A percentile compares a stretch with the other conserved stretches of the same genome.
phyloP scores from a whole-genome alignment of 495 filamentous ascomycete species.

The Bombardia bombarda region DNA sequence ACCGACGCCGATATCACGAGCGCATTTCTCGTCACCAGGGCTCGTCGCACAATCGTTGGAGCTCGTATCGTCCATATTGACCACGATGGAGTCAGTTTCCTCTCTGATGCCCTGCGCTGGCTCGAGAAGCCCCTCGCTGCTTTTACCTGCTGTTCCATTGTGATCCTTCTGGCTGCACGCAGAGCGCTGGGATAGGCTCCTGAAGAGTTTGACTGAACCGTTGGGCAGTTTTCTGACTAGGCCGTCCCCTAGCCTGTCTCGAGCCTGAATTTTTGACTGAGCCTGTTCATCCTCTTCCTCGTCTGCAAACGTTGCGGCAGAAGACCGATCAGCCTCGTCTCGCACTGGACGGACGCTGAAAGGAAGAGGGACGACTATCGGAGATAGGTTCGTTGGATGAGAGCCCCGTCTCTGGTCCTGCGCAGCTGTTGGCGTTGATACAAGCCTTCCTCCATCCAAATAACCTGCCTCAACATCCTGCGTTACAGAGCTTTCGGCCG shows the following conservation, averaged over 20 bases:
- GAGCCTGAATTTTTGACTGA: slow-evolving; percentile 6
- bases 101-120: slow-evolving; percentile 22
- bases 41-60: slow-evolving; percentile 23
- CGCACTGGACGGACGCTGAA: slow-evolving; percentile 43
- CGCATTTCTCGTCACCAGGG: slow-evolving; percentile 1
- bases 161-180: slow-evolving; percentile 6
- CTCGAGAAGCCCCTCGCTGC: slow-evolving; percentile 37
- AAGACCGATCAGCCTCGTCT: slow-evolving; percentile 47
- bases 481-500: not conserved
- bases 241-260: slow-evolving; percentile 15
- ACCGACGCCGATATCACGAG: slow-evolving; percentile 15
- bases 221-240: slow-evolving; percentile 40
- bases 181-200: slow-evolving; percentile 39
- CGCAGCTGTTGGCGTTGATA: not conserved
- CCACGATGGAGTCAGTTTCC: slow-evolving; percentile 42
- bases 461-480: not conserved
- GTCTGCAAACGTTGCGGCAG: slow-evolving; percentile 55
- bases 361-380: slow-evolving; percentile 48
- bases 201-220: slow-evolving; percentile 32
- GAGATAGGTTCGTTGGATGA: slow-evolving; percentile 16
- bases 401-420: slow-evolving; percentile 3
- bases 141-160: slow-evolving; percentile 16
- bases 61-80: slow-evolving; percentile 45
- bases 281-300: slow-evolving; percentile 29
- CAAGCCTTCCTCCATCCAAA: not conserved